These are phyloP conservation scores for Dioscorea cayenensis DNA, from an alignment of 116 monocot species.

Conservation along the genomic window DNA sequence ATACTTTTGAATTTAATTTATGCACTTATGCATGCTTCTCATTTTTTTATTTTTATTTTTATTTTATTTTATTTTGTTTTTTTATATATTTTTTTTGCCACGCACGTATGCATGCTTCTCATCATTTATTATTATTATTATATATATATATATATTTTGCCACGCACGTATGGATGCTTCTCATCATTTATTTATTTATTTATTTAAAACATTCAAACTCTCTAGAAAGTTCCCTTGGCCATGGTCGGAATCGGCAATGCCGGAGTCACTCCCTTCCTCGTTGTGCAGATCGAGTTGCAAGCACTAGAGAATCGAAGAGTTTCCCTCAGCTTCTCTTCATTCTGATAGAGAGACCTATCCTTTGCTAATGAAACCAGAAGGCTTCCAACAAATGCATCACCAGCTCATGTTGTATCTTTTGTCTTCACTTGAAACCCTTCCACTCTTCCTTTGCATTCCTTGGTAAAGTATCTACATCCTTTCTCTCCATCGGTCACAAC, in stretches of 20 bases:
- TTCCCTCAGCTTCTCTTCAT: conserved; percentile 61
- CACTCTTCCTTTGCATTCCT: conserved; percentile 66
- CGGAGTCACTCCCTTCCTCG: conserved; percentile 80
- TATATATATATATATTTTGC: no score
- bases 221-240: conserved; percentile 23
- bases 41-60: no score
- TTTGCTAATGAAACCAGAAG: conserved; percentile 64
- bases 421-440: conserved; percentile 71
- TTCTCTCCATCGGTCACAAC: conserved; percentile 73
- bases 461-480: conserved; percentile 80
- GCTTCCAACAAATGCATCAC: conserved; percentile 86
- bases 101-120: no score
- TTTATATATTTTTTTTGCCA: no score
- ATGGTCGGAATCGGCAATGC: conserved; percentile 52
- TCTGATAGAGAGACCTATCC: conserved; percentile 50
- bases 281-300: conserved; percentile 77
- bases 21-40: no score
- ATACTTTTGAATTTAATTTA: no score
- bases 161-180: no score
- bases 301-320: conserved; percentile 69
- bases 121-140: no score
- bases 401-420: conserved; percentile 87
- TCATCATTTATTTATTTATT: no score
- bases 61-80: no score
- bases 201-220: no score